A percentile compares a stretch with the other conserved stretches of the same genome.
Conservation (phyloP, 805 yeast genomes). For the Starmerella powellii region DNA sequence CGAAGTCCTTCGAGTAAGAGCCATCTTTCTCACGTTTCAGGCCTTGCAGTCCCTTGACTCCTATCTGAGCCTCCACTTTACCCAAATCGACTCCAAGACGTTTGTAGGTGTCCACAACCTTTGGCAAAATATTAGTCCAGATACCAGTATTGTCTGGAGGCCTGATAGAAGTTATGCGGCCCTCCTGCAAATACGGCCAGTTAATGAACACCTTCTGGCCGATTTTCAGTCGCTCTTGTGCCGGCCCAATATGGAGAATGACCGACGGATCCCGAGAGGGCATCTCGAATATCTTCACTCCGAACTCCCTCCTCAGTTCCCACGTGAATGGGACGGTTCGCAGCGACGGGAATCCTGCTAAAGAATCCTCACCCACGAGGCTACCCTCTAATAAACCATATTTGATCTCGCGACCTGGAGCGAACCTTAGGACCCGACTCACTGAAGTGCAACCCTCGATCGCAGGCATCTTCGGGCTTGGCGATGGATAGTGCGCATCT, state of each 20-base stretch:
- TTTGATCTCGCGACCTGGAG: constrained; percentile 18
- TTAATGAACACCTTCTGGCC: constrained; percentile 57
- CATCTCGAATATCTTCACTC: constrained; percentile 66
- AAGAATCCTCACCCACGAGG: constrained; percentile 50
- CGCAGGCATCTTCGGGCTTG: constrained; percentile 62
- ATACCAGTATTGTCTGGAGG: constrained; percentile 37
- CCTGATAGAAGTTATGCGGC: constrained; percentile 50
- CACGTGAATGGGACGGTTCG: constrained; percentile 50
- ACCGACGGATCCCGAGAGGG: constrained; percentile 77
- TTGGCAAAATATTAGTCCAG: constrained; percentile 34
- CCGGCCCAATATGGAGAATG: constrained; percentile 49
- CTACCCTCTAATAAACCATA: constrained; percentile 57
- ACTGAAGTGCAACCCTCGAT: constrained; percentile 52
- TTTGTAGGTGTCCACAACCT: constrained; percentile 35
- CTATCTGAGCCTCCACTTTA: constrained; percentile 44
- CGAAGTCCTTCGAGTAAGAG: constrained; percentile 63
- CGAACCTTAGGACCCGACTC: neutral
- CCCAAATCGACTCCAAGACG: constrained; percentile 51
- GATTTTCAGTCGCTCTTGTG: constrained; percentile 26
- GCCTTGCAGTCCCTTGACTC: constrained; percentile 69
- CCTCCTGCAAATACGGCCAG: constrained; percentile 88
- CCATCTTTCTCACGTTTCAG: constrained; percentile 58
- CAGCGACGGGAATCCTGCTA: constrained; percentile 87
- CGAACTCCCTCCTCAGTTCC: constrained; percentile 42
- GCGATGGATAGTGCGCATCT: constrained; percentile 54